These are phyloP conservation scores for Didymella pinodella DNA, from an alignment of 2,329 filamentous ascomycete species.

Conservation along the genomic window DNA sequence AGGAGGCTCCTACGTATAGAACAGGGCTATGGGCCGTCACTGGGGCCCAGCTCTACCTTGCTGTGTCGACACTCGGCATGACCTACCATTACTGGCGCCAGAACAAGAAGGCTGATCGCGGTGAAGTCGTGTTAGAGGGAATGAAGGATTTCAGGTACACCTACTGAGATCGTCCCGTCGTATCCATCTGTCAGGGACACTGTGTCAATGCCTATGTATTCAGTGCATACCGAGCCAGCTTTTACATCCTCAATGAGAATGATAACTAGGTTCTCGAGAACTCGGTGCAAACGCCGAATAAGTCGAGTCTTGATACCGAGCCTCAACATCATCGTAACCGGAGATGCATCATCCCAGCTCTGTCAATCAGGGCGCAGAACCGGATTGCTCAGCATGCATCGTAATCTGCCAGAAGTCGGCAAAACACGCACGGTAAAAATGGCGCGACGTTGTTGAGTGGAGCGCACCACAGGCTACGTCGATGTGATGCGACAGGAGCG, in stretches of 20 bases:
- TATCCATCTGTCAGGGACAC: no score
- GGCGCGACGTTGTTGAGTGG: conserved; percentile 19
- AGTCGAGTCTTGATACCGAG: not conserved
- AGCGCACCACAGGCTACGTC: conserved; percentile 14
- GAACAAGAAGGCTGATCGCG: not conserved
- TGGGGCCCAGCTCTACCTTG: not conserved
- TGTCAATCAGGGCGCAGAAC: conserved; percentile 5
- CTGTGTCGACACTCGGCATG: not conserved
- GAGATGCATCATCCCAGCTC: not conserved
- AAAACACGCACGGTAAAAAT: conserved; percentile 18
- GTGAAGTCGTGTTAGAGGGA: not conserved
- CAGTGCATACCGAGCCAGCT: no score
- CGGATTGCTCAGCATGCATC: conserved; percentile 13
- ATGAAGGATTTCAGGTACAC: not conserved
- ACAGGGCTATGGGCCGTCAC: not conserved
- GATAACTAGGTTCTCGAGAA: no score
- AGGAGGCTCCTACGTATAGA: not conserved
- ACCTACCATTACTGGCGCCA: not conserved
- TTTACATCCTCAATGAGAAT: no score
- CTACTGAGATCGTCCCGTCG: not conserved
- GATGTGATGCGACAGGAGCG: conserved; percentile 12
- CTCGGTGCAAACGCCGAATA: no score
- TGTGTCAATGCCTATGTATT: no score
- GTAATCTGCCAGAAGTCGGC: conserved; percentile 13
- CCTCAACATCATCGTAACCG: not conserved